Conservation (phyloP, 176 grass and related monocot species). For the Cymbopogon citratus region DNA sequence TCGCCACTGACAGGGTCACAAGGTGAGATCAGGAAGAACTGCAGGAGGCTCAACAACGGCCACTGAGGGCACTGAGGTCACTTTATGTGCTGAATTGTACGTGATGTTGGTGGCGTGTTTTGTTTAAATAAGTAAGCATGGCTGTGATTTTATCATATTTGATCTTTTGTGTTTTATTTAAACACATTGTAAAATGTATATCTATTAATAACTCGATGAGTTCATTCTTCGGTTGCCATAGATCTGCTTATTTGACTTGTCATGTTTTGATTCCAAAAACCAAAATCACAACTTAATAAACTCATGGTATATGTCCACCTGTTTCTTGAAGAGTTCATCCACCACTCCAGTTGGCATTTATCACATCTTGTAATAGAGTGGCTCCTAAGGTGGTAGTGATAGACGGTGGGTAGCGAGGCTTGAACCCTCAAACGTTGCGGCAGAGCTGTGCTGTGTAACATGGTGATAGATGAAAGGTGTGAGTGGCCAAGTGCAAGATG, state of each 20-base stretch:
- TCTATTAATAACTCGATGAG: conserved; percentile 20
- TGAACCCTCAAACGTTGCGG: neutral
- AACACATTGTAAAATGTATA: conserved; percentile 23
- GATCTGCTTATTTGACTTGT: conserved; percentile 24
- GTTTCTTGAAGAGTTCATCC: neutral
- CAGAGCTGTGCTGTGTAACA: neutral
- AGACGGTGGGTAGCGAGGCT: too few species aligned
- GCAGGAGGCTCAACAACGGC: conserved; percentile 67
- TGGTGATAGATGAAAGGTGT: neutral
- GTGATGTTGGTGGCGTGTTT: conserved; percentile 28
- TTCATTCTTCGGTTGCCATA: conserved; percentile 26
- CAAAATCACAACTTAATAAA: neutral
- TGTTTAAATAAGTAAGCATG: conserved; percentile 39
- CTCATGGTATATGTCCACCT: neutral
- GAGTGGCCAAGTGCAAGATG: neutral
- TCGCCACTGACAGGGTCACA: conserved; percentile 47
- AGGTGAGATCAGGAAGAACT: conserved; percentile 86
- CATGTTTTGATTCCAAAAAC: neutral
- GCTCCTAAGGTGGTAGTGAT: too few species aligned
- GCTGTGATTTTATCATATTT: conserved; percentile 16
- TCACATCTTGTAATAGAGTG: conserved; percentile 12
- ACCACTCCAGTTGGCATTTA: neutral
- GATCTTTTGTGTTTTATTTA: conserved; percentile 26
- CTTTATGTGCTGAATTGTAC: conserved; percentile 17
- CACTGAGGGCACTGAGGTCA: conserved; percentile 20